Conservation (phyloP, 2,329 filamentous ascomycete genomes). For the Cladosporium sp. region DNA sequence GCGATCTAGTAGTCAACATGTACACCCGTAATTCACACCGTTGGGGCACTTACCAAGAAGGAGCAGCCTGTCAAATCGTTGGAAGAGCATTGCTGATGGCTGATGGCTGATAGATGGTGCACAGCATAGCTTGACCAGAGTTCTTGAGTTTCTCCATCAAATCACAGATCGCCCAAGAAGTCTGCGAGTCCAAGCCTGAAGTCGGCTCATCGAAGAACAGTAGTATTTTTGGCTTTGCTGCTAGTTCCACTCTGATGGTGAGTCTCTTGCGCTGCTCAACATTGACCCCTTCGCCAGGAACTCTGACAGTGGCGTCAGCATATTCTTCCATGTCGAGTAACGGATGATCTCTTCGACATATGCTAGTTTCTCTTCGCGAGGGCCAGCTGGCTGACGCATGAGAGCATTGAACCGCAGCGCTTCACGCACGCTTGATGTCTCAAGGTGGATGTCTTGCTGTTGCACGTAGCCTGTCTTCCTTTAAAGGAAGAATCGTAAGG, state of each 20-base stretch:
- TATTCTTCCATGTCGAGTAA: constrained; percentile 87
- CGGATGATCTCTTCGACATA: constrained; percentile 92
- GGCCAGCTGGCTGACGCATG: constrained; percentile 77
- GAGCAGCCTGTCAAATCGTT: constrained; percentile 80
- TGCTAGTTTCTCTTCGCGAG: constrained; percentile 74
- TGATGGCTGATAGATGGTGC: constrained; percentile 98
- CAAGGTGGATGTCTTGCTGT: constrained; percentile 78
- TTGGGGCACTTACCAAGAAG: constrained; percentile 54
- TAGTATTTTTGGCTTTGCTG: constrained; percentile 84
- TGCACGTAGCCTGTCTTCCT: constrained; percentile 91
- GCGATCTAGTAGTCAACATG: too few species aligned
- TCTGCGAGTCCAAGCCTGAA: constrained; percentile 89
- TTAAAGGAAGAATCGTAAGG: constrained; percentile 78
- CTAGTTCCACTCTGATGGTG: constrained; percentile 92
- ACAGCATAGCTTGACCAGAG: constrained; percentile 86
- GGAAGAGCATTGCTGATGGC: constrained; percentile 90
- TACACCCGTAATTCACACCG: too few species aligned
- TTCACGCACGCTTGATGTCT: constrained; percentile 84
- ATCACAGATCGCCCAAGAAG: constrained; percentile 87
- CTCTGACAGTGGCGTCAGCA: constrained; percentile 86
- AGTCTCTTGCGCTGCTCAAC: constrained; percentile 72
- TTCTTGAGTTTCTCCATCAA: constrained; percentile 87
- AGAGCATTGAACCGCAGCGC: constrained; percentile 83
- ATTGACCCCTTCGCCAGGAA: constrained; percentile 82
- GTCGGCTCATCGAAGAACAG: constrained; percentile 95